Evolutionary conservation across 495 filamentous ascomycete genomes (phyloP).

Genomic region (Aspergillus bridgeri): DNA sequence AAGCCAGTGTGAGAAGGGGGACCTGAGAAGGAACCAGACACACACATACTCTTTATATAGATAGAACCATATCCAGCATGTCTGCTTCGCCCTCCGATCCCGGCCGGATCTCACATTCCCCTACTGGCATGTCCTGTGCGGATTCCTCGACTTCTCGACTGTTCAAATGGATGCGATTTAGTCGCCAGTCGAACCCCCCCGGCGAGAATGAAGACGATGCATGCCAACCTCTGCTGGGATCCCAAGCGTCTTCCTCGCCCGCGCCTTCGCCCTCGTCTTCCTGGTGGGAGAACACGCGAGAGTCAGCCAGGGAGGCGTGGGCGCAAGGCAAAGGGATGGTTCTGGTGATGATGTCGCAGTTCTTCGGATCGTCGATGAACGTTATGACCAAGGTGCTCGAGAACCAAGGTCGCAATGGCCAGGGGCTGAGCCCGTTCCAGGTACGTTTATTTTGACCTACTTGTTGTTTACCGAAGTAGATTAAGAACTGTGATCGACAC

Average conservation of each 20-base stretch:
- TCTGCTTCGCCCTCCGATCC: neutral
- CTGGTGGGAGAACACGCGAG: constrained; percentile 9
- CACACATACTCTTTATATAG: no score
- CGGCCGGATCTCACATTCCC: neutral
- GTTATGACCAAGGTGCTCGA: constrained; percentile 76
- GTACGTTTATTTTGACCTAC: constrained; percentile 33
- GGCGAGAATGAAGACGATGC: neutral
- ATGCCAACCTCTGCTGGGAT: neutral
- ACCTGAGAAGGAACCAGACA: neutral
- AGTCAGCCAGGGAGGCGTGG: constrained; percentile 33
- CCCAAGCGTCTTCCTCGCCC: neutral
- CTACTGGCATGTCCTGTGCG: neutral
- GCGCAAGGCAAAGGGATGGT: constrained; percentile 67
- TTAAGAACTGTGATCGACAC: neutral
- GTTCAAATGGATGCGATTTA: neutral
- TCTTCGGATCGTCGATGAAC: constrained; percentile 90
- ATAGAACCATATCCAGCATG: neutral
- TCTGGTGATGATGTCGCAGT: constrained; percentile 70
- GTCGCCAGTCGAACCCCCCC: neutral
- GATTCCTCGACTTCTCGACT: neutral
- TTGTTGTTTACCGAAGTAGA: no score
- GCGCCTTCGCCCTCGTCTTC: neutral
- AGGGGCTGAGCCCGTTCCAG: constrained; percentile 81
- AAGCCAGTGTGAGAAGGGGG: neutral
- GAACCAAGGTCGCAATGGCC: constrained; percentile 57